Evolutionary conservation across 768 basidiomycete genomes (phyloP).

Genomic region (Mycena rebaudengoi): DNA sequence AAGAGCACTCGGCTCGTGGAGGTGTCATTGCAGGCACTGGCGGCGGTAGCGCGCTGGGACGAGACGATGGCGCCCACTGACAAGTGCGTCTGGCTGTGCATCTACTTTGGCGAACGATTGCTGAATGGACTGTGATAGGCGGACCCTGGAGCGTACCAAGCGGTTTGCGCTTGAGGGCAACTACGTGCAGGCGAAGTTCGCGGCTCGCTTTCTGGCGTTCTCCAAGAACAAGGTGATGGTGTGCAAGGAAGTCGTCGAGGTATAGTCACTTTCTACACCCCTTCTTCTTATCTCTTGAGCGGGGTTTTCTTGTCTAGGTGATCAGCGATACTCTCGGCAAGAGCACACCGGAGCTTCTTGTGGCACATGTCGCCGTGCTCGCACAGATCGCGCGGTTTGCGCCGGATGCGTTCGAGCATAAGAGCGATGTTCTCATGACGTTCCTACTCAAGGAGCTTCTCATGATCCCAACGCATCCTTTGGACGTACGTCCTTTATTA

Average conservation of each 20-base stretch:
- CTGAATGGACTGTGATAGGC: slow-evolving; percentile 50
- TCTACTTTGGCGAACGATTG: neutral
- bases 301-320: slow-evolving; percentile 48
- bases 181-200: slow-evolving; percentile 82
- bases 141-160: slow-evolving; percentile 69
- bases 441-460: slow-evolving; percentile 78
- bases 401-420: slow-evolving; percentile 79
- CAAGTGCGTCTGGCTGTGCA: slow-evolving; percentile 57
- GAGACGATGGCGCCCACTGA: slow-evolving; percentile 65
- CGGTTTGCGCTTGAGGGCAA: slow-evolving; percentile 68
- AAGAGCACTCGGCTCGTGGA: slow-evolving; percentile 64
- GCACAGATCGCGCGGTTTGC: slow-evolving; percentile 75
- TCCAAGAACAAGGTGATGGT: slow-evolving; percentile 59
- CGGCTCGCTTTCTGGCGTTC: slow-evolving; percentile 75
- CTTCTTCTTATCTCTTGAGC: neutral
- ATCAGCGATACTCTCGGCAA: slow-evolving; percentile 63
- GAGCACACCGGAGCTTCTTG: slow-evolving; percentile 58
- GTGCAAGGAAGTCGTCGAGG: slow-evolving; percentile 70
- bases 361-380: slow-evolving; percentile 75
- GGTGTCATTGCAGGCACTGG: slow-evolving; percentile 78
- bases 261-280: slow-evolving; percentile 34
- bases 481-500: slow-evolving; percentile 50
- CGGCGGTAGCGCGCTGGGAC: slow-evolving; percentile 70
- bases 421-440: slow-evolving; percentile 76
- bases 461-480: slow-evolving; percentile 59